Base-by-base conservation (phyloP, 352 stramenopile species). In the Phytophthora uliginosa region DNA sequence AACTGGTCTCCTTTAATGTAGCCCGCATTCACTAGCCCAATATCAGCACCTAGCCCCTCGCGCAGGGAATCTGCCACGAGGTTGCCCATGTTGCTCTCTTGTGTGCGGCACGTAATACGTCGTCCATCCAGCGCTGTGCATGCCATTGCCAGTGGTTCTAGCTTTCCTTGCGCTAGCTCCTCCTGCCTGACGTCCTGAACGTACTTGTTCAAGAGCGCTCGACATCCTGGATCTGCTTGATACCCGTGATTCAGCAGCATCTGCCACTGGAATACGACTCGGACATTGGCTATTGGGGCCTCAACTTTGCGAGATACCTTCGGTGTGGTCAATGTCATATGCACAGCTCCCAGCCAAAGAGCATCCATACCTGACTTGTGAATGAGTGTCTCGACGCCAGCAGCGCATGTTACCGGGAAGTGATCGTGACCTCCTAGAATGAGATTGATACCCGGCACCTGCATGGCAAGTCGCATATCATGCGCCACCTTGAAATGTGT, bases 401-500 rank as follows among this genome's bases (percentile, higher is more conserved):
- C 69, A 59, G 90, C 84, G 20, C 83, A 66, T 22, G 91, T 90
- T 59, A 94, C 82, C 4, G 86, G 84, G 31, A 94, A 86, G 63
- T 98, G 93, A 71, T 98, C 93, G 69, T 98, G 93, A 9, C 93
- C 92, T n/a, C 93, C 93, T 17, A 98, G 73, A 15, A 98, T 90
- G 18, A 98, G 60, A 48, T 94, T 70, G n/a, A 95, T 90, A 3
- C 85, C 86, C 5, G 84, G 81, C 3, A 85, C 77, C 24, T 80
- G 76, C n/a, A 73, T 79, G 4, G 84, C 85, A 28, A 97, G 68
- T 13, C 73, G 64, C 20, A 84, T 65, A 76, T 97, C 91, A 33
- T 89, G 65, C 17, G 73, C 82, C 26, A 94, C 71, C 17, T 85
- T 85, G 20, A 96, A 76, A 71, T 97, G 91, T 3, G 89, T 97